Conservation (phyloP, 352 stramenopile species). For the Phytophthora vignae region DNA sequence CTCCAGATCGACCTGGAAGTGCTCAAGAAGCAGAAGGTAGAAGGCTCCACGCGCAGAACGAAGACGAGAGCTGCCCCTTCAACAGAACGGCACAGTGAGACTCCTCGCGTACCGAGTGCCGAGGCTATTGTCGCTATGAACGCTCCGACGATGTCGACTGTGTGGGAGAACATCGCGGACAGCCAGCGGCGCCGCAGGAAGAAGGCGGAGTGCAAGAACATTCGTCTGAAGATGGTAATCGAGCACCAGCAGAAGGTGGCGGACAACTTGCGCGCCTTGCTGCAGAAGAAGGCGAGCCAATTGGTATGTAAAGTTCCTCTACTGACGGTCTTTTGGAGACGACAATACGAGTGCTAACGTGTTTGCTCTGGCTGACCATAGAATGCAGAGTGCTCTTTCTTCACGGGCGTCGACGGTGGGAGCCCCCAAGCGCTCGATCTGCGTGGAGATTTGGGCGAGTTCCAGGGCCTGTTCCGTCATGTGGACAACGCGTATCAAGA, state of each 20-base stretch:
- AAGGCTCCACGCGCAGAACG: background rate
- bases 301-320: conserved; percentile 3
- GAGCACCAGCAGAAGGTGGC: conserved; percentile 40
- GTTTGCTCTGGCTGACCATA: background rate
- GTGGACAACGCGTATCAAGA: conserved; percentile 37
- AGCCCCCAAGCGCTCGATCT: conserved; percentile 23
- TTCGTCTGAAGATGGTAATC: conserved; percentile 46
- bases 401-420: conserved; percentile 13
- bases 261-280: conserved; percentile 16
- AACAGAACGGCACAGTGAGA: background rate
- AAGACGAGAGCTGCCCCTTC: background rate
- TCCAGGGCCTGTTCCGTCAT: conserved; percentile 34
- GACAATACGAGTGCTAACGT: background rate
- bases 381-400: conserved; percentile 27
- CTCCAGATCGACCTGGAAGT: conserved; percentile 38
- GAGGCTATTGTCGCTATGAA: conserved; percentile 17
- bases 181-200: conserved; percentile 41
- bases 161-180: conserved; percentile 36
- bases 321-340: background rate
- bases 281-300: conserved; percentile 32
- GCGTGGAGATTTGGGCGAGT: conserved; percentile 27
- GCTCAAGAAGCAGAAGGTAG: conserved; percentile 24
- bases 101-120: background rate
- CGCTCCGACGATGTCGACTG: conserved; percentile 17
- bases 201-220: conserved; percentile 48